These are phyloP conservation scores for Cyathus olla DNA, from an alignment of 1,284 basidiomycete species.

Conservation along the genomic window DNA sequence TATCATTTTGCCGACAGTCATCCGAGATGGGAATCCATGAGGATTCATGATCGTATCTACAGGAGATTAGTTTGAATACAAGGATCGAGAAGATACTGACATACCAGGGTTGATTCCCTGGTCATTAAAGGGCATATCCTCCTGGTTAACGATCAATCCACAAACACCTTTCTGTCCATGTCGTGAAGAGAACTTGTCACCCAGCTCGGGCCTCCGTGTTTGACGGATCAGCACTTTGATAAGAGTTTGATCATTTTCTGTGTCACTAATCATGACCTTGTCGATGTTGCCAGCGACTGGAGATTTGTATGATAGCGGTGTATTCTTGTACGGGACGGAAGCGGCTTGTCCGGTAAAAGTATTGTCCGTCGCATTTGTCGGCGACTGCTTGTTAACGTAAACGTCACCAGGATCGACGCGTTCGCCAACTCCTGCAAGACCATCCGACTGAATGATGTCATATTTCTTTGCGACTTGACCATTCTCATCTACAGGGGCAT, in stretches of 20 bases:
- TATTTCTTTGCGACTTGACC: slow-evolving; percentile 86
- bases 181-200: slow-evolving; percentile 98
- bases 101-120: slow-evolving; percentile 92
- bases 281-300: slow-evolving; percentile 96
- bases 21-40: slow-evolving; percentile 99
- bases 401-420: slow-evolving; percentile 94
- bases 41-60: slow-evolving; percentile 99
- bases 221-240: slow-evolving; percentile 99
- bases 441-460: slow-evolving; percentile 92
- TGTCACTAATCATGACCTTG: slow-evolving; percentile 98
- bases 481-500: slow-evolving; percentile 89
- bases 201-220: slow-evolving; percentile 95
- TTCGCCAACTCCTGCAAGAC: slow-evolving; percentile 95
- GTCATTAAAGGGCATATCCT: slow-evolving; percentile 99
- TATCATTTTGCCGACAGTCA: slow-evolving; percentile 99
- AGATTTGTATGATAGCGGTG: slow-evolving; percentile 92
- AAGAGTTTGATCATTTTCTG: slow-evolving; percentile 95
- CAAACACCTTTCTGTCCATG: slow-evolving; percentile 99
- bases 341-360: slow-evolving; percentile 84
- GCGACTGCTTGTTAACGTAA: slow-evolving; percentile 97
- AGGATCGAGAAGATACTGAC: slow-evolving; percentile 26
- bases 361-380: slow-evolving; percentile 90
- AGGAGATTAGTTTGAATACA: slow-evolving; percentile 9
- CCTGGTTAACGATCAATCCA: slow-evolving; percentile 98
- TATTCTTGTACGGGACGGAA: slow-evolving; percentile 88